Base-by-base conservation (phyloP, 495 filamentous ascomycete species). In the Aspergillus avenaceus region DNA sequence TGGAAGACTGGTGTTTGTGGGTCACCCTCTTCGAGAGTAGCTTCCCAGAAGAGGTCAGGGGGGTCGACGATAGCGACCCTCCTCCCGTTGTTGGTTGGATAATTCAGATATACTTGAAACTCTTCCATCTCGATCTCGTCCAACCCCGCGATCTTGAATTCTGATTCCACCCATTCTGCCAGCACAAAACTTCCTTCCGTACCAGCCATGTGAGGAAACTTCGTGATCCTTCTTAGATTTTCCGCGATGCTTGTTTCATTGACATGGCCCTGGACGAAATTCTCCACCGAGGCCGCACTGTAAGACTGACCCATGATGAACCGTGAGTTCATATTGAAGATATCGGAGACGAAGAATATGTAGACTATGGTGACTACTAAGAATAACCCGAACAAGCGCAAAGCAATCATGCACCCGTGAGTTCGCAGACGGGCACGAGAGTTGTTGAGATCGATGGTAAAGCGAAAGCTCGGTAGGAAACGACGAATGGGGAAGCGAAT, bases 61-160 rank as follows among this genome's bases (percentile, higher is more conserved):
- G 87, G 88, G 42, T 87, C 84, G 40, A 96, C 66, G 45, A 97
- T 88, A 41, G 89, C 82, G 48, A 99, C 84, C 59, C 83, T 82
- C 56, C 93, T 75, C 3, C 90, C 91, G 42, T 77, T 85, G 2
- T 71, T 60, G 56, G 79, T 88, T 7, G 93, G 91, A 56, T 95
- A 97, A 68, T 97, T 96, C 52, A 97, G 65, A 63, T 97, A 97
- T 3, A 95, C 91, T 55, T 87, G 76, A 65, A 88, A 96, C 51
- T 84, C 75, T 52, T 95, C 87, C 55, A 85, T 74, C 31, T 72
- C 63, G 23, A 95, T 82, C 36, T 80, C 69, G 52, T 96, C 90
- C 54, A 97, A 71, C 8, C 79, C 79, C 48, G 84, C 83, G 25
- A 70, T 78, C 55, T 66, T 69, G 63, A 95, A 95, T 53, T 83